Evolutionary conservation across 164 flowering plant species (phyloP).

Genomic region (Kalanchoe fedtschenkoi): DNA sequence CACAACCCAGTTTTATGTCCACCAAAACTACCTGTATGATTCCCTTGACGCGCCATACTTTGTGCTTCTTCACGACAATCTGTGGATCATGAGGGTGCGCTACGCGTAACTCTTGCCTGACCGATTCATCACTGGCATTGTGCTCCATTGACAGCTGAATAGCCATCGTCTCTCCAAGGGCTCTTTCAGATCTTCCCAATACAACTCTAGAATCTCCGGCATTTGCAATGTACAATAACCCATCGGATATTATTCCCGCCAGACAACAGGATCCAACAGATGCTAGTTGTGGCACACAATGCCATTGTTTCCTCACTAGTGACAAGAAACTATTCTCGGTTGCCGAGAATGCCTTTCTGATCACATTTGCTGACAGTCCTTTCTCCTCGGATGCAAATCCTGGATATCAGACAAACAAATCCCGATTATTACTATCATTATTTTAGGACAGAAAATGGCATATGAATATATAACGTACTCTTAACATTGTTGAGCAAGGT

Average conservation of each 20-base stretch:
- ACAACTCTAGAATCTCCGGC: slow-evolving; percentile 56
- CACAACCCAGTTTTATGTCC: not conserved
- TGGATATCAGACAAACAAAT: slow-evolving; percentile 16
- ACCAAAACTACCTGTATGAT: slow-evolving; percentile 52
- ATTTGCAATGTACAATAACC: slow-evolving; percentile 44
- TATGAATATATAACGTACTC: slow-evolving; percentile 25
- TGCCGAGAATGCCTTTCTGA: slow-evolving; percentile 37
- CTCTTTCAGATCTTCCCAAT: slow-evolving; percentile 31
- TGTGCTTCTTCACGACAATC: slow-evolving; percentile 45
- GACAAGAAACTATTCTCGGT: slow-evolving; percentile 50
- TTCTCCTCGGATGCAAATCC: slow-evolving; percentile 34
- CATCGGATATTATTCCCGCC: slow-evolving; percentile 42
- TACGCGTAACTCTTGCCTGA: slow-evolving; percentile 43
- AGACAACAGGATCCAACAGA: slow-evolving; percentile 61
- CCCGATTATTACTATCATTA: not conserved
- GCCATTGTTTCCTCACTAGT: slow-evolving; percentile 47
- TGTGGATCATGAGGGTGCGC: slow-evolving; percentile 54
- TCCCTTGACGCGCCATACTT: slow-evolving; percentile 71
- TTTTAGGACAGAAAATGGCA: not conserved
- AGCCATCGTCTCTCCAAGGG: slow-evolving; percentile 19
- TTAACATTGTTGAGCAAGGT: slow-evolving; percentile 44
- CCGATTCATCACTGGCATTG: slow-evolving; percentile 43
- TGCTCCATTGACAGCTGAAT: slow-evolving; percentile 56
- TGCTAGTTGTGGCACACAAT: slow-evolving; percentile 36
- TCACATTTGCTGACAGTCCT: slow-evolving; percentile 36